Evolutionary conservation across 306 rosid genomes (phyloP).

Genomic region (Quercus rubra): DNA sequence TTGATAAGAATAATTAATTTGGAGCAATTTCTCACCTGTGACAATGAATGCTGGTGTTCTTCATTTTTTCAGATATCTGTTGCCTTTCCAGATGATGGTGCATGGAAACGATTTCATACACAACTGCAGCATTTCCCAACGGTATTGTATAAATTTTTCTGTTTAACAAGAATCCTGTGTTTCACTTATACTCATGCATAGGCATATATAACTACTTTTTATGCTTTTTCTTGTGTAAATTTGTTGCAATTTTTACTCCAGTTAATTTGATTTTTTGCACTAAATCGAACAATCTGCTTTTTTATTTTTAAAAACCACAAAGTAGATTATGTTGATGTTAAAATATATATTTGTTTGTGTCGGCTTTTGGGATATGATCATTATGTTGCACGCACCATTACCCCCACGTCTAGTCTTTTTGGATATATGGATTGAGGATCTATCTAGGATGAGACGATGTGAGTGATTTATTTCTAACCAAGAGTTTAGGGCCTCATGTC

Average conservation of each 20-base stretch:
- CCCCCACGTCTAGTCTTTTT: not conserved
- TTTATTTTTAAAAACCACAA: not conserved
- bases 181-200: conserved; percentile 11
- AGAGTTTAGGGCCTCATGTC: not conserved
- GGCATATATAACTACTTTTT: conserved; percentile 1
- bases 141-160: conserved; percentile 37
- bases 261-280: not conserved
- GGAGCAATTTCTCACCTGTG: conserved; percentile 5
- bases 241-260: not conserved
- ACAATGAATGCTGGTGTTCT: conserved; percentile 5
- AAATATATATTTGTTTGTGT: not conserved
- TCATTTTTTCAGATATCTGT: conserved; percentile 59
- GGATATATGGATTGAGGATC: not conserved
- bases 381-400: not conserved
- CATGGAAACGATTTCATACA: conserved; percentile 95
- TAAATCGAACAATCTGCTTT: not conserved
- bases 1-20: conserved; percentile 3
- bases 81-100: conserved; percentile 98
- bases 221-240: not conserved
- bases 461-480: not conserved
- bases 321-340: not conserved
- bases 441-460: not conserved
- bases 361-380: not conserved
- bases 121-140: conserved; percentile 94
- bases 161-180: conserved; percentile 12